These are phyloP conservation scores for Sarocladium strictum DNA, from an alignment of 2,329 filamentous ascomycete species.

Conservation along the genomic window DNA sequence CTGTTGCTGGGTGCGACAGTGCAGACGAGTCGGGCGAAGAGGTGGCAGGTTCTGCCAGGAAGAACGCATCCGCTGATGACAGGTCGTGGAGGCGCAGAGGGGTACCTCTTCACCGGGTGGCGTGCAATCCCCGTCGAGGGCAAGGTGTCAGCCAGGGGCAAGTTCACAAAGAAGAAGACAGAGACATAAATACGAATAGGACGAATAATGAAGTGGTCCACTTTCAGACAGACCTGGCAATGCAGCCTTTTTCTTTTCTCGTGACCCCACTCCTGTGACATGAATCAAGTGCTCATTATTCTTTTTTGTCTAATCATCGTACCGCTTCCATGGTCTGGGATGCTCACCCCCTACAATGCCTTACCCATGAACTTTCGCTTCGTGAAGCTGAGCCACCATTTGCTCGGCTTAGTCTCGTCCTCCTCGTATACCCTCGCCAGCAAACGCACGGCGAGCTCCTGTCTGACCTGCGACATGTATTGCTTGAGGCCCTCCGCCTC, in stretches of 20 bases:
- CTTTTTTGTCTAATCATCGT: conserved; percentile 3
- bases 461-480: conserved; percentile 87
- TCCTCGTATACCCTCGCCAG: conserved; percentile 84
- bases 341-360: conserved; percentile 53
- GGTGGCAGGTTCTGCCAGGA: conserved; percentile 88
- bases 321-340: background rate
- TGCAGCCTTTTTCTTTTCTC: background rate
- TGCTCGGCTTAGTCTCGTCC: conserved; percentile 61
- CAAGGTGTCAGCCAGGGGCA: conserved; percentile 76
- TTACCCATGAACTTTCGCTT: conserved; percentile 99
- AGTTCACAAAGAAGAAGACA: conserved; percentile 64
- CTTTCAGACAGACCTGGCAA: too few species aligned
- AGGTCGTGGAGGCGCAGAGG: conserved; percentile 77
- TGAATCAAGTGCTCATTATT: background rate
- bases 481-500: conserved; percentile 83
- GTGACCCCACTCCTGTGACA: background rate
- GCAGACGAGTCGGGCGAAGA: conserved; percentile 71
- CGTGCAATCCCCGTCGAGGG: conserved; percentile 75
- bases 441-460: conserved; percentile 80
- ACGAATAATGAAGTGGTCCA: too few species aligned
- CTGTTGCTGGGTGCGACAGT: conserved; percentile 72
- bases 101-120: conserved; percentile 81
- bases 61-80: conserved; percentile 95
- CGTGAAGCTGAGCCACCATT: conserved; percentile 98
- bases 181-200: too few species aligned